These are phyloP conservation scores for Lactarius pseudohatsudake DNA, from an alignment of 768 basidiomycete species.

Conservation along the genomic window DNA sequence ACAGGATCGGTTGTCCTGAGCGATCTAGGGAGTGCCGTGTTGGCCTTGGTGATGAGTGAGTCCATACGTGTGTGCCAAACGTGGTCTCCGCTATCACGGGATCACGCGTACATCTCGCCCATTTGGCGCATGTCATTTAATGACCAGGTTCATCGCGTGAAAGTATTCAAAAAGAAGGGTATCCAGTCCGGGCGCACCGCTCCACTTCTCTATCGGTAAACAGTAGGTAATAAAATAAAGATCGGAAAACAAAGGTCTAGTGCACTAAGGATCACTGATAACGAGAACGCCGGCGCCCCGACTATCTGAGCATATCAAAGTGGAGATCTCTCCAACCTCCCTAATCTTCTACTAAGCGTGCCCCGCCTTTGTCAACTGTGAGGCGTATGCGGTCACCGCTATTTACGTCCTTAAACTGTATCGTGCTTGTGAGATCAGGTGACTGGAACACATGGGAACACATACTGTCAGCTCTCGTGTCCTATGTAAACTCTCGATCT, in stretches of 20 bases:
- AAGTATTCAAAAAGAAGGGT: neutral
- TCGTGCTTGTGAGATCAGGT: constrained; percentile 15
- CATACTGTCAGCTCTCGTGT: constrained; percentile 72
- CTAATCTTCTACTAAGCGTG: constrained; percentile 35
- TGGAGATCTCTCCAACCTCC: neutral
- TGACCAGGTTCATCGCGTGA: too few species aligned
- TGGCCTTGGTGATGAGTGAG: constrained; percentile 18
- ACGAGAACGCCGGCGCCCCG: neutral
- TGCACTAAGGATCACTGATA: neutral
- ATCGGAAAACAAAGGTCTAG: neutral
- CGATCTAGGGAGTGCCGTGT: constrained; percentile 68
- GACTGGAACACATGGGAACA: constrained; percentile 1
- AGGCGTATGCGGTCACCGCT: constrained; percentile 45
- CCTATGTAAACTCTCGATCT: constrained; percentile 82
- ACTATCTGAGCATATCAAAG: neutral
- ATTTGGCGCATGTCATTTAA: too few species aligned
- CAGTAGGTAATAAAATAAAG: neutral
- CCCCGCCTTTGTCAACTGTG: constrained; percentile 57
- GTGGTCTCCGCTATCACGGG: neutral
- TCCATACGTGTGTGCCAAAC: constrained; percentile 8
- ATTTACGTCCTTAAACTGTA: constrained; percentile 45
- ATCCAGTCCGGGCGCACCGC: neutral
- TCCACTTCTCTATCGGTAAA: neutral
- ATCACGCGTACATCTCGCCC: neutral
- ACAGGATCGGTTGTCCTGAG: constrained; percentile 52